Evolutionary conservation across 495 filamentous ascomycete species (phyloP), one percentile per base, ranked within the genome.

Genomic region (Penicillium cosmopolitanum): DNA sequence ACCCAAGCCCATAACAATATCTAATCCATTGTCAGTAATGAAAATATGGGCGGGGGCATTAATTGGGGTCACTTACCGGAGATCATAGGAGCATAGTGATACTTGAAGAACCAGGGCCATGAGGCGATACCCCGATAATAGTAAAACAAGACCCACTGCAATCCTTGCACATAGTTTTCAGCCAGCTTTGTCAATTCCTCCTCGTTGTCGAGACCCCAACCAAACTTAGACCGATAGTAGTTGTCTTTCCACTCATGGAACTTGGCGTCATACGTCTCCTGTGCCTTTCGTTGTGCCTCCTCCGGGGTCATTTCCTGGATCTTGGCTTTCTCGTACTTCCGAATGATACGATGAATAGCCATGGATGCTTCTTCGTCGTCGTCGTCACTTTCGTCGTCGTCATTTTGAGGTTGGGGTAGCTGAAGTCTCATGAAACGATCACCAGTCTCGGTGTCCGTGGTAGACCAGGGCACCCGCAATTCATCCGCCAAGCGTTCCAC

Each of bases 101-200:
- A 99, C 35, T 78, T 74, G 74, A 97, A 99, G 74, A 90, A 99
- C 96, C 96, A 99, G 23, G 95, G 90, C 96, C 96, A 99, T 51
- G 93, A 97, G 25, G 88, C 96, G 55, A 99, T 93, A 51, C 96
- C 95, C 53, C 89, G 87, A 70, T 99, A 98, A 70, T 99, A 99
- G 76, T 98, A 98, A 75, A 88, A 97, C 38, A 99, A 78, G 35
- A 99, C 96, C 96, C 96, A 99, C 67, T 99, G 96, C 51, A 99
- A 76, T 28, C 96, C 96, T 78, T 98, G 91, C 6, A 99, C 89
- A 72, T 99, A 99, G 77, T 98, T 99, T 75, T 96, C 92, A 1
- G 91, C 86, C 61, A 99, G 78, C 59, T 91, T 88, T 43, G 80
- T 86, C 68, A 98, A 81, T 67, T 96, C 91, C 18, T 86, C 80